These are phyloP conservation scores for Populus ilicifolia DNA, from an alignment of 345 rosid genomes.

Conservation along the genomic window DNA sequence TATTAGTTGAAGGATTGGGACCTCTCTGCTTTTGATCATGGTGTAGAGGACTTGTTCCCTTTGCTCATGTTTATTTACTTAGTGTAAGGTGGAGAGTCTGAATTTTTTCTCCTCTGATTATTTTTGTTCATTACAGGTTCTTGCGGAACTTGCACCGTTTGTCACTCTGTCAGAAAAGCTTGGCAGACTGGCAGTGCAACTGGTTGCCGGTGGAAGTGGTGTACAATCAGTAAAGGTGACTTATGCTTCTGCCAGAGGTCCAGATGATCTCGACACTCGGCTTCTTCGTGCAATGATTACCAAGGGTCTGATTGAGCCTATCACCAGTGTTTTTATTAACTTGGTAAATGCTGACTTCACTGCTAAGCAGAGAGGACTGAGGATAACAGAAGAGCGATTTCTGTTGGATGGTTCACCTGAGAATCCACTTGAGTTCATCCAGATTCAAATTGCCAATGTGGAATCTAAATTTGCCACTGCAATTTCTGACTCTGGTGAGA, in stretches of 20 bases:
- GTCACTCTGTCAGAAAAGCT: slow-evolving; percentile 24
- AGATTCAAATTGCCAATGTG: slow-evolving; percentile 24
- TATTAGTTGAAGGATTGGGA: neutral
- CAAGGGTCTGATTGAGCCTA: slow-evolving; percentile 25
- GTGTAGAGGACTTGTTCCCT: neutral
- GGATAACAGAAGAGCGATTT: slow-evolving; percentile 18
- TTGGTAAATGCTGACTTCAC: slow-evolving; percentile 27
- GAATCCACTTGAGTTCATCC: slow-evolving; percentile 21
- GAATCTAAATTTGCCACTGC: slow-evolving; percentile 25
- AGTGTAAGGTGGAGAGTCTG: neutral
- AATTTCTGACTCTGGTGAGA: slow-evolving; percentile 24
- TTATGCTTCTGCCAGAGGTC: slow-evolving; percentile 23
- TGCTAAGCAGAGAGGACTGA: slow-evolving; percentile 26
- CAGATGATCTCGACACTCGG: slow-evolving; percentile 21
- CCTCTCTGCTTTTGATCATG: neutral
- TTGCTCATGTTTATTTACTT: neutral
- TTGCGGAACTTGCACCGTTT: slow-evolving; percentile 22
- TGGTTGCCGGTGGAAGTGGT: slow-evolving; percentile 25
- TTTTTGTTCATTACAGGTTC: slow-evolving; percentile 11
- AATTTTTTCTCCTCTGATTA: neutral
- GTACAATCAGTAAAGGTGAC: slow-evolving; percentile 16
- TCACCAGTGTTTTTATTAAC: slow-evolving; percentile 22
- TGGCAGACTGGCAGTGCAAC: slow-evolving; percentile 21
- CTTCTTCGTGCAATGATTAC: slow-evolving; percentile 24
- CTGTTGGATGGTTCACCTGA: slow-evolving; percentile 22